phyloP scores from a whole-genome alignment of 2,329 filamentous ascomycete genomes.

The Ilyonectria destructans region DNA sequence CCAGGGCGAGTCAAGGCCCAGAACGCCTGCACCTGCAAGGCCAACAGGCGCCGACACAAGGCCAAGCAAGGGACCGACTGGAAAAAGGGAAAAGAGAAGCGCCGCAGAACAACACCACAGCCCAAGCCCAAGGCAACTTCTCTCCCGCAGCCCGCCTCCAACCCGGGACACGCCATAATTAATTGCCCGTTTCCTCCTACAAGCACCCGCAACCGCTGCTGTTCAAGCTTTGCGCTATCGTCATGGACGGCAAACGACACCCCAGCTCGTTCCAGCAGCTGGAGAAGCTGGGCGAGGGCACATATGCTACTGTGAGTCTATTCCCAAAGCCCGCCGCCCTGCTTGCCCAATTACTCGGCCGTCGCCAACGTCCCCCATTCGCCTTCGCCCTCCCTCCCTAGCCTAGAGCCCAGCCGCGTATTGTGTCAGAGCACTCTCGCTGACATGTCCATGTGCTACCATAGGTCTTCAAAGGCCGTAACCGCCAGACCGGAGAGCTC shows the following conservation, averaged over 20 bases:
- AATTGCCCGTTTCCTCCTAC: conserved; percentile 1
- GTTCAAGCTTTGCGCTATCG: conserved; percentile 38
- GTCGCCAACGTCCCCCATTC: neutral
- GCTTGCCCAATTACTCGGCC: neutral
- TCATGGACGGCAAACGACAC: conserved; percentile 93
- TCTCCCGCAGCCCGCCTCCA: conserved; percentile 6
- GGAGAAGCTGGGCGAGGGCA: conserved; percentile 98
- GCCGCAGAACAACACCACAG: conserved; percentile 8
- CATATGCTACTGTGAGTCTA: conserved; percentile 90
- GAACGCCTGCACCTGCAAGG: conserved; percentile 7
- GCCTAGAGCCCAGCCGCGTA: neutral
- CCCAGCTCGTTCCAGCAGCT: conserved; percentile 99
- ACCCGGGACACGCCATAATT: conserved; percentile 13
- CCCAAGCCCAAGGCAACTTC: conserved; percentile 23
- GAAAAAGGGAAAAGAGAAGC: conserved; percentile 8
- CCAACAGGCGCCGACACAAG: conserved; percentile 3
- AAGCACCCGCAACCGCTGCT: conserved; percentile 3
- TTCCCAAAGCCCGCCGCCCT: neutral
- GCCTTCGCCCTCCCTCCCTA: neutral
- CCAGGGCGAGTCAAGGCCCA: conserved; percentile 3
- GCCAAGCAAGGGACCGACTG: neutral
- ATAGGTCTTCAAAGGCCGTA: conserved; percentile 98
- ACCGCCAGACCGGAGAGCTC: conserved; percentile 95
- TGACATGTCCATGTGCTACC: conserved; percentile 29
- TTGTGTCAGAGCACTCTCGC: conserved; percentile 7